A percentile compares a stretch with the other conserved stretches of the same genome.
Evolutionary conservation across 2,329 filamentous ascomycete genomes (phyloP).

Genomic region (Lachnellula occidentalis): DNA sequence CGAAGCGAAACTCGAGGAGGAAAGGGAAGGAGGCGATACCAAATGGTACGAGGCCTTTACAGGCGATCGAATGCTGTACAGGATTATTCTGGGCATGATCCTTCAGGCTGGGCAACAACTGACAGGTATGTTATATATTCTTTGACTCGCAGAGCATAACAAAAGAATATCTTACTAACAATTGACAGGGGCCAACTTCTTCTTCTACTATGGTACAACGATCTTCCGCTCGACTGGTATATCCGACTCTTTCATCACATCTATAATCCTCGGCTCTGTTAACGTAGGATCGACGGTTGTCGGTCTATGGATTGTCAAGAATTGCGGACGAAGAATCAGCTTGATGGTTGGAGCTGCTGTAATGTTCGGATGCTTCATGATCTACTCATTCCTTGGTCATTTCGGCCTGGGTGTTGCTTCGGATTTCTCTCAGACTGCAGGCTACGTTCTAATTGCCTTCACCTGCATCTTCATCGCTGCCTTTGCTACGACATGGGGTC

Average conservation of each 20-base stretch:
- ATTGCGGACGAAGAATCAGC: conserved; percentile 57
- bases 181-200: conserved; percentile 63
- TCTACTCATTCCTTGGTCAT: conserved; percentile 48
- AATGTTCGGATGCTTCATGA: conserved; percentile 56
- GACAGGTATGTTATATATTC: too few species aligned
- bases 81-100: conserved; percentile 55
- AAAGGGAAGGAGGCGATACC: conserved; percentile 32
- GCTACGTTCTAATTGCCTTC: conserved; percentile 60
- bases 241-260: conserved; percentile 58
- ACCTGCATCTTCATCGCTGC: conserved; percentile 60
- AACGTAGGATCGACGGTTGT: conserved; percentile 62
- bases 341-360: conserved; percentile 59
- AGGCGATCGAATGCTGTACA: conserved; percentile 59
- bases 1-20: conserved; percentile 45
- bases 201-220: conserved; percentile 61
- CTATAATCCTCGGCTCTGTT: conserved; percentile 62
- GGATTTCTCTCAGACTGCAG: conserved; percentile 42
- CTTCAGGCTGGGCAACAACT: conserved; percentile 64
- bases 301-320: conserved; percentile 60
- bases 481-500: conserved; percentile 66
- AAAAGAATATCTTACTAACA: too few species aligned
- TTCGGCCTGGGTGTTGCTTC: conserved; percentile 39
- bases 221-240: conserved; percentile 63
- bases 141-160: too few species aligned
- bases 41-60: conserved; percentile 58